Base-by-base conservation (phyloP, 495 filamentous ascomycete genomes). In the Choiromyces venosus region DNA sequence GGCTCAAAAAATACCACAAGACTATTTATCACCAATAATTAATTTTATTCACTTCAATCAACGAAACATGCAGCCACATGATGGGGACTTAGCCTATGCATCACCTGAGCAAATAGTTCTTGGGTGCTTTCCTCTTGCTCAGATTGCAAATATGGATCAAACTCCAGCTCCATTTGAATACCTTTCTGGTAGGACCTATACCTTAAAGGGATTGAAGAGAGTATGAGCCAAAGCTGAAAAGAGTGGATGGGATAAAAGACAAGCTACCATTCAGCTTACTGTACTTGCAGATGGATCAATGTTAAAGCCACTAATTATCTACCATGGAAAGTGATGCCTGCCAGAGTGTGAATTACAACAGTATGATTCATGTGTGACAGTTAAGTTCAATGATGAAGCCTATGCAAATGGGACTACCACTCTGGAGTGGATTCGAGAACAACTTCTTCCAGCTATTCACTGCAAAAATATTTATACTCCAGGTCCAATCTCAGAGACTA, bases 361-460 rank as follows among this genome's bases (percentile, higher is more conserved):
- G 25, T 64, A 65, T 16, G 68, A 74, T 38, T 0, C 61, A 1
- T 2, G 69, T 18, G 61, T 74, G 1, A 71, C 19, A 12, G 61
- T 67, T 37, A 56, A 66, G 46, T 74, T 74, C 36, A 69, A 72
- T 9, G 19, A 39, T n/a, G 69, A 74, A n/a, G 39, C 46, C 9
- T 74, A 46, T 40, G 64, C 46, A 1, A 66, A 74, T n/a, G 64
- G 66, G 40, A 2, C 25, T 3, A 61, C 35, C 19, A 68, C 44
- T n/a, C 40, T 72, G 21, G 25, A 72, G 1, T 74, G 56, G 73
- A 67, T 78, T 42, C 36, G 37, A 6, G 25, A 39, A n/a, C 56
- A 71, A 21, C 19, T 71, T 6, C 37, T 66, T 19, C 69, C 69
- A 42, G 14, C 66, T 25, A 66, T 44, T 1, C 37, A 71, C 1